Conservation (phyloP, 768 basidiomycete species). For the Boletellus sp. region DNA sequence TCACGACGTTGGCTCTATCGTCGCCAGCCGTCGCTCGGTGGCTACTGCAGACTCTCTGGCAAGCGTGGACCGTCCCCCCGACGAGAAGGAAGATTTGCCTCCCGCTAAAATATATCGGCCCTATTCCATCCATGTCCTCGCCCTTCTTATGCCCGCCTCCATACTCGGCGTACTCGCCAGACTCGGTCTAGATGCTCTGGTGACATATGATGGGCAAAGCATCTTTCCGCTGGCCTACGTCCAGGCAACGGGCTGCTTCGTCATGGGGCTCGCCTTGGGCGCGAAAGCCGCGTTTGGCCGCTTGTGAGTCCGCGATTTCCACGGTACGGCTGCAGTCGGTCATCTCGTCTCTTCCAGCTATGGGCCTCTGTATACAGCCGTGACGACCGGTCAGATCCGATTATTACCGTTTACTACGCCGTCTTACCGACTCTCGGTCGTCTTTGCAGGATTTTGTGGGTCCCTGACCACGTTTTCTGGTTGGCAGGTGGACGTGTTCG, state of each 20-base stretch:
- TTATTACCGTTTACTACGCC: neutral
- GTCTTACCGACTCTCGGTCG: neutral
- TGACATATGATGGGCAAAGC: constrained; percentile 65
- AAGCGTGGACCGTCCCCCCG: constrained; percentile 40
- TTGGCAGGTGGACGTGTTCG: constrained; percentile 89
- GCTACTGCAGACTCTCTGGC: constrained; percentile 37
- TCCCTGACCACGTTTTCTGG: constrained; percentile 95
- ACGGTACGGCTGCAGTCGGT: constrained; percentile 3
- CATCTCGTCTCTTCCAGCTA: constrained; percentile 49
- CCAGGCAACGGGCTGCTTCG: constrained; percentile 83
- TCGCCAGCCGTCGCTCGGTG: constrained; percentile 34
- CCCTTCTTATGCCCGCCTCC: constrained; percentile 75
- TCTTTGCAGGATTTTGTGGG: constrained; percentile 77
- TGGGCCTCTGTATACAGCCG: constrained; percentile 80
- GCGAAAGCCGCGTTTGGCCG: constrained; percentile 68
- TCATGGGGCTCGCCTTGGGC: constrained; percentile 81
- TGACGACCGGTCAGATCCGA: constrained; percentile 68
- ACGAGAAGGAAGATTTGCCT: constrained; percentile 31
- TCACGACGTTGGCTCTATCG: constrained; percentile 31
- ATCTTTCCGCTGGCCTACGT: constrained; percentile 84
- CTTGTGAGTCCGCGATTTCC: constrained; percentile 52
- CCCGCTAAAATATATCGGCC: constrained; percentile 44
- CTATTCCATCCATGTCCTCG: constrained; percentile 59
- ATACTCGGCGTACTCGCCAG: constrained; percentile 83
- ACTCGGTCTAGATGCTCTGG: constrained; percentile 72